Evolutionary conservation across 805 yeast genomes (phyloP), one percentile per base, ranked within the genome.

Genomic region (Schwanniomyces vanrijiae): DNA sequence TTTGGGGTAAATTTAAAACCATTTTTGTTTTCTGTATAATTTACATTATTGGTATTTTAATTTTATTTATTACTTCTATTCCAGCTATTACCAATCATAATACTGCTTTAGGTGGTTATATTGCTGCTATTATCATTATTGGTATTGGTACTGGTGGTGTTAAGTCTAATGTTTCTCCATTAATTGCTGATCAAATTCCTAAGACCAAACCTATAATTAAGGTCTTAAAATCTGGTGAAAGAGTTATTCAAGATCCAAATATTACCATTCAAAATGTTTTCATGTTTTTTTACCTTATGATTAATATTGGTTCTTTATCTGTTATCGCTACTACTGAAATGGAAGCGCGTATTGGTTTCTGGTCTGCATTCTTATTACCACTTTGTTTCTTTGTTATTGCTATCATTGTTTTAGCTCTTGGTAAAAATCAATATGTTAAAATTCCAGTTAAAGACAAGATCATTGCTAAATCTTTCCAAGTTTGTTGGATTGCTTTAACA

Each of bases 131-230:
- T 66, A 66, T 82, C 48, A 65, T 82, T 44, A 80, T 88, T 56
- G 92, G 92, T 55, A 55, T 85, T 34, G 92, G 90, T 35, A 84
- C 94, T 26, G 94, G 94, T 59, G 85, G 90, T 55, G 88, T 88
- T 61, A 88, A 88, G 64, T 76, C 90, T 35, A 86, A 87, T 57
- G 82, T 87, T 25, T 80, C 90, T 4, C 86, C 87, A 16, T 73
- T 88, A 61, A 82, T 88, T 61, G 91, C 90, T 40, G 88, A 82
- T 79, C 75, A 70, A 60, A 60, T 71, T 49, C 76, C 75, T 46
- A 70, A 69, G 51, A 68, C 69, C 35, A 61, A 61, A 51, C 76
- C 77, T 19, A 47, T 60, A 28, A 68, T 71, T 49, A 68, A 60
- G 53, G 66, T 66, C 14, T 63, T 68, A 58, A 68, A 69, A 50